phyloP scores from a whole-genome alignment of 2,329 filamentous ascomycete genomes.

The Neobulgaria alba region DNA sequence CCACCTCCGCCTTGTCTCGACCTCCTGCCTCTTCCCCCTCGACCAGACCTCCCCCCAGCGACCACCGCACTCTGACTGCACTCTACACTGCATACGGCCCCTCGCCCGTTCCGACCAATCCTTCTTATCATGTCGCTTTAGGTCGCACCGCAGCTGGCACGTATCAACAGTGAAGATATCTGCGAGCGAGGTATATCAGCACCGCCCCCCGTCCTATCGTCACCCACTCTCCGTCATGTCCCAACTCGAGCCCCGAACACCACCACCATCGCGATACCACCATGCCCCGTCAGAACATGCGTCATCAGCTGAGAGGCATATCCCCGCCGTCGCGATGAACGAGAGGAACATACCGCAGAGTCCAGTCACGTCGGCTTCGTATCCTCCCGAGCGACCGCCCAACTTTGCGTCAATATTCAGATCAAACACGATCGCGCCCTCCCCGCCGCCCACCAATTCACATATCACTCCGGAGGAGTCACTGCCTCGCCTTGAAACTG shows the following conservation, averaged over 20 bases:
- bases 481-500: constrained; percentile 21
- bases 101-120: not conserved
- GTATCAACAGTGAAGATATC: constrained; percentile 1
- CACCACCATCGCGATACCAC: constrained; percentile 9
- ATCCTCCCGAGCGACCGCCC: constrained; percentile 6
- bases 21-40: not conserved
- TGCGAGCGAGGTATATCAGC: constrained; percentile 6
- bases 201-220: not conserved
- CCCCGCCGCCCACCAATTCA: constrained; percentile 19
- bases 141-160: not conserved
- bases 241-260: constrained; percentile 13
- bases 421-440: constrained; percentile 34
- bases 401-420: constrained; percentile 24
- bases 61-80: too few species aligned
- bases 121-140: not conserved
- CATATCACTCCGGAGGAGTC: constrained; percentile 6
- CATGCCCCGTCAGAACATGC: constrained; percentile 1
- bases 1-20: too few species aligned
- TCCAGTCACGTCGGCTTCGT: constrained; percentile 7
- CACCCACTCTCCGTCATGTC: constrained; percentile 18
- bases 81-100: not conserved
- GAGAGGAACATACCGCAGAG: constrained; percentile 11
- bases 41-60: not conserved
- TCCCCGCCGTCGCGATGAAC: constrained; percentile 9
- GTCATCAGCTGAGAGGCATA: constrained; percentile 6